Evolutionary conservation across 202 grass and related monocot genomes (phyloP), one percentile per base, ranked within the genome.

Genomic region (Eragrostis tef): DNA sequence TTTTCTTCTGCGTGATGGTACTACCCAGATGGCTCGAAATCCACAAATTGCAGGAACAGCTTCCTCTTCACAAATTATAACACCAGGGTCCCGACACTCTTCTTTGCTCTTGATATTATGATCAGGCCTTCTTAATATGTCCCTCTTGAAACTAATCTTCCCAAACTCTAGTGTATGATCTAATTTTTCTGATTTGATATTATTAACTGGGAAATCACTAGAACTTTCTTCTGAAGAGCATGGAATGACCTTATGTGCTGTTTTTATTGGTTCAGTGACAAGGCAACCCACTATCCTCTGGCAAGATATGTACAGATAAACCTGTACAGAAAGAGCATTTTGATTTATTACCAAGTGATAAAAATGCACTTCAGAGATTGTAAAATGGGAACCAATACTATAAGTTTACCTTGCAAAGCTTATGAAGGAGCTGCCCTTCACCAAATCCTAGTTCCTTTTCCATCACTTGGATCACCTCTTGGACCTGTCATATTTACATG

Each of bases 21-120:
- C 92, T 9, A 94, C 88, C 92, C 95, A 94, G 70, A 98, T 91
- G 57, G 92, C 92, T 68, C 92, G 86, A 85, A 98, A 93, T 77
- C 95, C 95, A 16, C 90, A 91, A 61, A 87, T 36, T 41, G 90
- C 92, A 13, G 82, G 85, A 25, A 91, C 85, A 70, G 73, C 74
- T 84, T 98, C 69, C 69, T 93, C 78, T 70, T 91, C 74, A 7
- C 92, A 94, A 16, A 88, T 79, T 81, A 94, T 82, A 69, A 90
- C 92, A 75, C 92, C 92, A 68, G 67, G 59, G 59, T 87, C 65
- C 34, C 70, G 85, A 25, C 73, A 79, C 46, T 84, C 85, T 57
- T 85, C 72, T 57, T 84, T 82, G 20, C 22, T 78, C 67, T 80
- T 88, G 58, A 85, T 59, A 13, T 66, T 67, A 51, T 52, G 69